Evolutionary conservation across 768 basidiomycete species (phyloP).

Genomic region (Boletus speciosus): DNA sequence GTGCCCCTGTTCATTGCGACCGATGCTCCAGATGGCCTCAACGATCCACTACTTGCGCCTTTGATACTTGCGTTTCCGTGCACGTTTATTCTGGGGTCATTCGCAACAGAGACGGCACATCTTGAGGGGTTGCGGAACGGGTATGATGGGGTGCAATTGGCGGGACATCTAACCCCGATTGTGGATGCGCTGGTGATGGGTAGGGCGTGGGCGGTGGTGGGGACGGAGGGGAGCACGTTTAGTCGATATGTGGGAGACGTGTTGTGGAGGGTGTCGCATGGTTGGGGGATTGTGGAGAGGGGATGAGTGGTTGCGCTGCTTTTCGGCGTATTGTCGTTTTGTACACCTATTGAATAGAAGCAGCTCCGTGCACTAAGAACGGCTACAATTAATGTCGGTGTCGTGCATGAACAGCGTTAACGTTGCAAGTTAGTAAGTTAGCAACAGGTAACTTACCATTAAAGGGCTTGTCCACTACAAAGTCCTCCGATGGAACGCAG

Average conservation of each 20-base stretch:
- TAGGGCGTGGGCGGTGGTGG: conserved; percentile 54
- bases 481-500: conserved; percentile 29
- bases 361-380: too few relatives aligned
- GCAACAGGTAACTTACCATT: too few relatives aligned
- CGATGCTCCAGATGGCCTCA: conserved; percentile 42
- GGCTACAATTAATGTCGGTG: too few relatives aligned
- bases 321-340: background rate
- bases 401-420: too few relatives aligned
- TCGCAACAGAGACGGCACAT: conserved; percentile 29
- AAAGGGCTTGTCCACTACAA: background rate
- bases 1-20: conserved; percentile 66
- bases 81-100: conserved; percentile 54
- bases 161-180: conserved; percentile 52
- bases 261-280: conserved; percentile 60
- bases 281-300: conserved; percentile 46
- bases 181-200: conserved; percentile 70
- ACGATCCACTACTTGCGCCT: conserved; percentile 41
- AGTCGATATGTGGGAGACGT: conserved; percentile 66
- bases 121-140: conserved; percentile 40
- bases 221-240: conserved; percentile 75
- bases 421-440: too few relatives aligned
- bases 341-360: background rate
- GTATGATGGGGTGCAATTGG: conserved; percentile 49
- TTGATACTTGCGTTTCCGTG: conserved; percentile 62
- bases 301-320: conserved; percentile 29